phyloP scores from a whole-genome alignment of 2,329 filamentous ascomycete genomes.

The Claviceps purpurea region DNA sequence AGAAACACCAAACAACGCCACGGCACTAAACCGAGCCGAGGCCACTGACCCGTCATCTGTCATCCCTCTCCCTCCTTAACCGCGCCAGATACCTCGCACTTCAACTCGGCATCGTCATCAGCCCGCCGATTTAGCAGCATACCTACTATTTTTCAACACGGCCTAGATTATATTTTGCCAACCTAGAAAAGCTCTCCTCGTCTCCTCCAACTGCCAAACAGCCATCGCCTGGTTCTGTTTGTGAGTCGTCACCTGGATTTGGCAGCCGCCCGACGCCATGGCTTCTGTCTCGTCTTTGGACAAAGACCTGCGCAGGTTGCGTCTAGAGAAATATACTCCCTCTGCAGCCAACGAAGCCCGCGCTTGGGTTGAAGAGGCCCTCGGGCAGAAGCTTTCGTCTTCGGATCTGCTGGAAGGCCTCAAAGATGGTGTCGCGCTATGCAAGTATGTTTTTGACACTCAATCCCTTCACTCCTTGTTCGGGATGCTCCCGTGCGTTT shows the following conservation, averaged over 20 bases:
- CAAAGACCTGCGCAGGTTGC: slow-evolving; percentile 87
- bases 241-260: background rate
- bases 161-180: background rate
- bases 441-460: slow-evolving; percentile 50
- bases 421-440: slow-evolving; percentile 84
- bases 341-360: slow-evolving; percentile 76
- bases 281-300: slow-evolving; percentile 88
- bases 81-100: background rate
- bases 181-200: background rate
- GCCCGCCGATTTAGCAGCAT: background rate
- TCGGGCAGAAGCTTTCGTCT: slow-evolving; percentile 59
- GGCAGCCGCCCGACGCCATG: slow-evolving; percentile 37
- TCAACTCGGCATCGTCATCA: background rate
- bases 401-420: slow-evolving; percentile 73
- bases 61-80: background rate
- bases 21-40: background rate
- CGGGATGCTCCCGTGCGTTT: too few species aligned
- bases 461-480: background rate
- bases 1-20: too few species aligned
- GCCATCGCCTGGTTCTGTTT: background rate
- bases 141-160: background rate
- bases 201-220: background rate
- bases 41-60: background rate
- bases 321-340: slow-evolving; percentile 85
- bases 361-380: slow-evolving; percentile 69